Percentiles rank a stretch among this genome's conserved stretches.
These are phyloP conservation scores for Chaetothyriales sp. DNA, from an alignment of 2,329 filamentous ascomycete species.

Conservation along the genomic window DNA sequence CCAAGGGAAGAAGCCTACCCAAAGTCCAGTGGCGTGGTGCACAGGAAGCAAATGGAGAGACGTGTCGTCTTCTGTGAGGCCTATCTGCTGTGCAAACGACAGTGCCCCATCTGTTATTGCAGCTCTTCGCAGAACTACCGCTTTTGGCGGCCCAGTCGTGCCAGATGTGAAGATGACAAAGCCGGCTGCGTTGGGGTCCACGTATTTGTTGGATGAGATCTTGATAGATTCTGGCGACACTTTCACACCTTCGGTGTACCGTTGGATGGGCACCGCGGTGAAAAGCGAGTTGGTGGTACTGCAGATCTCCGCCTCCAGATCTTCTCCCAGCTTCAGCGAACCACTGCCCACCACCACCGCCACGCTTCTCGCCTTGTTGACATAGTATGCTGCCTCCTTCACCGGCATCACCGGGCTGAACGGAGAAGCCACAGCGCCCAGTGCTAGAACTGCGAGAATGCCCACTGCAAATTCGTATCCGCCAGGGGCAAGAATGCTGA, in stretches of 20 bases:
- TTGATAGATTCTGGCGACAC: slow-evolving; percentile 12
- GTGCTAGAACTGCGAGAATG: slow-evolving; percentile 23
- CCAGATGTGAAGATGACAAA: slow-evolving; percentile 22
- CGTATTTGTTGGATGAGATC: slow-evolving; percentile 21
- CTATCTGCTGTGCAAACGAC: slow-evolving; percentile 17
- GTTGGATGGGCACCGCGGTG: slow-evolving; percentile 18
- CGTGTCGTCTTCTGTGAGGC: slow-evolving; percentile 20
- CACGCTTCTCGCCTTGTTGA: slow-evolving; percentile 17
- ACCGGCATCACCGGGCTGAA: slow-evolving; percentile 22
- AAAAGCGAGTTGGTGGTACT: slow-evolving; percentile 13
- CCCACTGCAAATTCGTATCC: slow-evolving; percentile 27
- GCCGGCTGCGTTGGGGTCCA: slow-evolving; percentile 22
- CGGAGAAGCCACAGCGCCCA: slow-evolving; percentile 24
- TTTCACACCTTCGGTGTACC: slow-evolving; percentile 9
- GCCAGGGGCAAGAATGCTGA: slow-evolving; percentile 23
- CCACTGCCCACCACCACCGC: slow-evolving; percentile 14
- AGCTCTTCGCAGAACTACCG: slow-evolving; percentile 14
- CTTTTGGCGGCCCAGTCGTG: slow-evolving; percentile 20
- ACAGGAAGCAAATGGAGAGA: slow-evolving; percentile 25
- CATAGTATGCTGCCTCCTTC: slow-evolving; percentile 23
- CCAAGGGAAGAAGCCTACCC: slow-evolving; percentile 25
- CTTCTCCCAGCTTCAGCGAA: slow-evolving; percentile 10
- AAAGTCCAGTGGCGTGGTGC: slow-evolving; percentile 21
- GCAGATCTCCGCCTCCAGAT: slow-evolving; percentile 12
- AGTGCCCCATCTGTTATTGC: slow-evolving; percentile 19